Conservation (phyloP, 1,139 yeast species). For the Debaryomycetaceae sp. region DNA sequence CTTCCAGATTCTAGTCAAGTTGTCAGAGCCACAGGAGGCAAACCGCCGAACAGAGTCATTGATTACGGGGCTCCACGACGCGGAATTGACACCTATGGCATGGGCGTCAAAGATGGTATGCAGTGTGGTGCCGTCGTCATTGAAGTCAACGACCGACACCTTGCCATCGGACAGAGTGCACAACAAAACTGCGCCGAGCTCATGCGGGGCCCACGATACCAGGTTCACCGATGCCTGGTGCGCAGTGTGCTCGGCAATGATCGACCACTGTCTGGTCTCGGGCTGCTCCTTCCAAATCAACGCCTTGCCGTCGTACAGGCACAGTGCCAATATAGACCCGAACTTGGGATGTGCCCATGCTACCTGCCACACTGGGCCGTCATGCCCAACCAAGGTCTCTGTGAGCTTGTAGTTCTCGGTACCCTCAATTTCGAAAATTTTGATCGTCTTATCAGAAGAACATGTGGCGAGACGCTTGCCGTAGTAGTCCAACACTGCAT, state of each 20-base stretch:
- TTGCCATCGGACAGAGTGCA: constrained; percentile 94
- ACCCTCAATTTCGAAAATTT: constrained; percentile 81
- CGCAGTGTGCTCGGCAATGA: constrained; percentile 79
- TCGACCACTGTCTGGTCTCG: constrained; percentile 83
- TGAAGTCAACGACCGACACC: constrained; percentile 85
- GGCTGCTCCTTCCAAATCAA: constrained; percentile 85
- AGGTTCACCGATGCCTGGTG: constrained; percentile 95
- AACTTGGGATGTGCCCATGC: constrained; percentile 99
- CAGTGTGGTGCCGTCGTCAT: constrained; percentile 82
- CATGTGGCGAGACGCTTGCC: constrained; percentile 95
- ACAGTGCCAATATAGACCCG: constrained; percentile 90
- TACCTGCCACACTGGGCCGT: constrained; percentile 99
- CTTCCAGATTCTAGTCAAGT: constrained; percentile 88
- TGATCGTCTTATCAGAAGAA: constrained; percentile 90
- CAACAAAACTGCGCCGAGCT: constrained; percentile 85
- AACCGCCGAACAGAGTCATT: constrained; percentile 49
- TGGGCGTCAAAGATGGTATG: constrained; percentile 72
- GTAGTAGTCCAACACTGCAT: constrained; percentile 93
- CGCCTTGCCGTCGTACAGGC: constrained; percentile 93
- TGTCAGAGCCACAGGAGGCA: constrained; percentile 95
- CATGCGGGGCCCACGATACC: constrained; percentile 97
- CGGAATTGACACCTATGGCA: constrained; percentile 89
- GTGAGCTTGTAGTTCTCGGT: constrained; percentile 74
- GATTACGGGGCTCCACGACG: constrained; percentile 89
- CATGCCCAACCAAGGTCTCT: constrained; percentile 85